Evolutionary conservation across 352 stramenopile species (phyloP).

Genomic region (Globisporangium iwayamae): DNA sequence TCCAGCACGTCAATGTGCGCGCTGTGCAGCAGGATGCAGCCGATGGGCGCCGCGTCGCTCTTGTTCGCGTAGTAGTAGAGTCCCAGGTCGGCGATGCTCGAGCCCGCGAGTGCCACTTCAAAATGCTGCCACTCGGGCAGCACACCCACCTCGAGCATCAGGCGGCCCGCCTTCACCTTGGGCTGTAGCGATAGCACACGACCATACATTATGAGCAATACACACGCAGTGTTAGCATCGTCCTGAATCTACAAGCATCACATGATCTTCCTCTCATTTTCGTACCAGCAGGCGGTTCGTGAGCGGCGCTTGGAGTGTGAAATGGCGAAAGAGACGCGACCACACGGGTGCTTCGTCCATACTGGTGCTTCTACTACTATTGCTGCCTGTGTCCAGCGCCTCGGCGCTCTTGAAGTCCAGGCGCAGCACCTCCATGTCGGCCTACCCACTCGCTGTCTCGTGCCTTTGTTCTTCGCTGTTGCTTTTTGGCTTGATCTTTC

Average conservation of each 20-base stretch:
- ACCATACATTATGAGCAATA: not conserved
- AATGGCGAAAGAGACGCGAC: constrained; percentile 51
- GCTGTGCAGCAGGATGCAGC: constrained; percentile 56
- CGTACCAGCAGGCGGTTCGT: constrained; percentile 44
- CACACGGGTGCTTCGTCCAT: constrained; percentile 28
- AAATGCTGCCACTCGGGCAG: constrained; percentile 55
- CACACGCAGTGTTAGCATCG: not conserved
- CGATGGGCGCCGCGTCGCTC: constrained; percentile 30
- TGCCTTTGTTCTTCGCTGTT: not conserved
- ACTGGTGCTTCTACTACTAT: not conserved
- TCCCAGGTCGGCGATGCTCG: constrained; percentile 43
- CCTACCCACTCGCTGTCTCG: not conserved
- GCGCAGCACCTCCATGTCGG: constrained; percentile 17
- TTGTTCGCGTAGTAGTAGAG: constrained; percentile 69
- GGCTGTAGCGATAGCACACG: constrained; percentile 24
- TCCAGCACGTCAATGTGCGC: constrained; percentile 70
- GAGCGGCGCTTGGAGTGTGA: constrained; percentile 26
- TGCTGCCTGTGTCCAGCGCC: not conserved
- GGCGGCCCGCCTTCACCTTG: constrained; percentile 51
- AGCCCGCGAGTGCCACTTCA: constrained; percentile 60
- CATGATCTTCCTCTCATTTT: not conserved
- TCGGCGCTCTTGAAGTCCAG: constrained; percentile 17
- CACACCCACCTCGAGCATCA: constrained; percentile 58
- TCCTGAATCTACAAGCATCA: not conserved
- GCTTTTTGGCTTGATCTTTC: not conserved